Conservation (phyloP, 176 grass and related monocot species). For the Rhynchospora breviuscula region DNA sequence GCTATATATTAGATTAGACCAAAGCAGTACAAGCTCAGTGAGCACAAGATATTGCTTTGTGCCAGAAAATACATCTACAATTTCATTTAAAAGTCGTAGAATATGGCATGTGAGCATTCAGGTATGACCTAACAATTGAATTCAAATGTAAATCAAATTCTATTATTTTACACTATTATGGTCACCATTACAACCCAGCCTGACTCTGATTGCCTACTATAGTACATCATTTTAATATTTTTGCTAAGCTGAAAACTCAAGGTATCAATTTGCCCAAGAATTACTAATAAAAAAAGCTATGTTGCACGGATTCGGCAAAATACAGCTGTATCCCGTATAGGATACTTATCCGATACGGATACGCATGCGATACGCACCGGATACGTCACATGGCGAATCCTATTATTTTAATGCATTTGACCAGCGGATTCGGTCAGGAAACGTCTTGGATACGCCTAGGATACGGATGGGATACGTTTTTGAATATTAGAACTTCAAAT, state of each 20-base stretch:
- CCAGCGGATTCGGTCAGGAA: too few species aligned
- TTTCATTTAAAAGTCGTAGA: background rate
- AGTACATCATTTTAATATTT: background rate
- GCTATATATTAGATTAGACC: background rate
- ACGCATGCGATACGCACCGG: too few species aligned
- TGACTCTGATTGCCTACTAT: background rate
- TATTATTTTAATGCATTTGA: too few species aligned
- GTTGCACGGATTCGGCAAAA: too few species aligned
- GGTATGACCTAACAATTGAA: conserved; percentile 5
- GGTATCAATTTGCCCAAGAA: background rate
- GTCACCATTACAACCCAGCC: background rate
- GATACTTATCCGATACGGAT: too few species aligned
- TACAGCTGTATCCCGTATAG: too few species aligned
- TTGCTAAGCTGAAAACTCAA: too few species aligned
- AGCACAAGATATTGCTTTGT: background rate
- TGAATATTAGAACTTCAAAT: too few species aligned
- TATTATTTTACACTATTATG: background rate
- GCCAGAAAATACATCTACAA: background rate
- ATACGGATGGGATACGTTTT: too few species aligned
- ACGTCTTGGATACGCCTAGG: too few species aligned
- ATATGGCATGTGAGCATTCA: background rate
- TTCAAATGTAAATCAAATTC: background rate
- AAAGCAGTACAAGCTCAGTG: background rate
- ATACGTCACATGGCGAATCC: too few species aligned
- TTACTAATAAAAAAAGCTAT: background rate